These are phyloP conservation scores for Salix caprea DNA, from an alignment of 345 rosid species.

Conservation along the genomic window DNA sequence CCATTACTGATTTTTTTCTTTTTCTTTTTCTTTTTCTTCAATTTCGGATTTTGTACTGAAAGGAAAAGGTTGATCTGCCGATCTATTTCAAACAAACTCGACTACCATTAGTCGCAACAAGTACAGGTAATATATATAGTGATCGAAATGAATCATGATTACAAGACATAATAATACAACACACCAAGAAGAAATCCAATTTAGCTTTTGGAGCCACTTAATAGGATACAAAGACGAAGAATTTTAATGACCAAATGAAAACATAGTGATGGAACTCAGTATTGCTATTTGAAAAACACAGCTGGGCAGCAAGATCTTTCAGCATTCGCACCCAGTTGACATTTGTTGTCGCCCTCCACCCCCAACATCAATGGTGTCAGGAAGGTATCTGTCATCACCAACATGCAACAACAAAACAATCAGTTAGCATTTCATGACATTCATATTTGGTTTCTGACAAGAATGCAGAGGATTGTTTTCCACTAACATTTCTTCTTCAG, in stretches of 20 bases:
- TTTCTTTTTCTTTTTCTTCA: not conserved
- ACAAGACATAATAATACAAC: not conserved
- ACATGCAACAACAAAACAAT: conserved; percentile 4
- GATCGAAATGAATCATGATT: not conserved
- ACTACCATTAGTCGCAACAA: not conserved
- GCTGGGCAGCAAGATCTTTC: not conserved
- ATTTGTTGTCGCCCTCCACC: conserved; percentile 56
- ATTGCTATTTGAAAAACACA: not conserved
- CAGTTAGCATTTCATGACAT: not conserved
- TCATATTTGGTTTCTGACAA: not conserved
- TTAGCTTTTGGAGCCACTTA: not conserved
- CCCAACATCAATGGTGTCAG: conserved; percentile 65
- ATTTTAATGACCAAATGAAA: not conserved
- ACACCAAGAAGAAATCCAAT: not conserved
- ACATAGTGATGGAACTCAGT: not conserved
- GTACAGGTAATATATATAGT: not conserved
- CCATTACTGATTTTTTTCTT: no score
- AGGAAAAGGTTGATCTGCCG: not conserved
- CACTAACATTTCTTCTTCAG: conserved; percentile 80
- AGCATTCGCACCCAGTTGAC: conserved; percentile 76
- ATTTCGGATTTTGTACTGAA: not conserved
- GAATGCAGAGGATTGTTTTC: not conserved
- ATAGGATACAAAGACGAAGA: not conserved
- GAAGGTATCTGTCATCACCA: conserved; percentile 50
- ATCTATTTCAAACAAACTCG: not conserved